Conservation (phyloP, 371 early-diverging fungal genomes). For the Choanephora cucurbitarum region DNA sequence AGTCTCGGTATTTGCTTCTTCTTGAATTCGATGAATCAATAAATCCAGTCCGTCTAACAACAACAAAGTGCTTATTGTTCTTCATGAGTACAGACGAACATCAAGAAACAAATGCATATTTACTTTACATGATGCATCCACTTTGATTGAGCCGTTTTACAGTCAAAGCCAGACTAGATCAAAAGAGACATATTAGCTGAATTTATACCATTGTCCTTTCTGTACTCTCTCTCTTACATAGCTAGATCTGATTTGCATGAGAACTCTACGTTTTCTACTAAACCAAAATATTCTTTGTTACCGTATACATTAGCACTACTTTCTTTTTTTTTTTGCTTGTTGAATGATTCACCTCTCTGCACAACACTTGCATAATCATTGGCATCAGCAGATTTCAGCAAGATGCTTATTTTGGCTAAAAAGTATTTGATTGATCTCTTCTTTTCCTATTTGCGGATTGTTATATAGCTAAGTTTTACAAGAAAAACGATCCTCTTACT, state of each 20-base stretch:
- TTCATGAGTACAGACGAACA: background rate
- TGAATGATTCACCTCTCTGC: background rate
- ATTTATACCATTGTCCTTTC: background rate
- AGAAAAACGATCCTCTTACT: background rate
- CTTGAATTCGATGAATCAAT: slow-evolving; percentile 9
- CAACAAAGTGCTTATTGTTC: slow-evolving; percentile 1
- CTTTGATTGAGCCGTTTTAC: background rate
- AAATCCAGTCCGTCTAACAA: slow-evolving; percentile 19
- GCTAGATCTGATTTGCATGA: background rate
- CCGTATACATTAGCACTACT: background rate
- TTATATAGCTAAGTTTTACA: no score
- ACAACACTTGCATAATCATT: background rate
- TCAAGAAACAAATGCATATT: background rate
- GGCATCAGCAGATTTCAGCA: background rate
- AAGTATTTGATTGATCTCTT: background rate
- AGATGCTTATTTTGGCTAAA: background rate
- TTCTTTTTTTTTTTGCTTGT: background rate
- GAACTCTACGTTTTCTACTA: background rate
- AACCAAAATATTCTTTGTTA: background rate
- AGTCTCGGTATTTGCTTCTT: background rate
- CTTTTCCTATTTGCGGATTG: background rate
- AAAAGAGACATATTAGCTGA: no score
- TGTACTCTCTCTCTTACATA: background rate
- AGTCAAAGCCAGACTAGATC: background rate
- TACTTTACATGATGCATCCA: slow-evolving; percentile 1